Percentiles rank a stretch among this genome's conserved stretches.
phyloP scores from a whole-genome alignment of 2,329 filamentous ascomycete genomes.

The Sporothrix globosa region DNA sequence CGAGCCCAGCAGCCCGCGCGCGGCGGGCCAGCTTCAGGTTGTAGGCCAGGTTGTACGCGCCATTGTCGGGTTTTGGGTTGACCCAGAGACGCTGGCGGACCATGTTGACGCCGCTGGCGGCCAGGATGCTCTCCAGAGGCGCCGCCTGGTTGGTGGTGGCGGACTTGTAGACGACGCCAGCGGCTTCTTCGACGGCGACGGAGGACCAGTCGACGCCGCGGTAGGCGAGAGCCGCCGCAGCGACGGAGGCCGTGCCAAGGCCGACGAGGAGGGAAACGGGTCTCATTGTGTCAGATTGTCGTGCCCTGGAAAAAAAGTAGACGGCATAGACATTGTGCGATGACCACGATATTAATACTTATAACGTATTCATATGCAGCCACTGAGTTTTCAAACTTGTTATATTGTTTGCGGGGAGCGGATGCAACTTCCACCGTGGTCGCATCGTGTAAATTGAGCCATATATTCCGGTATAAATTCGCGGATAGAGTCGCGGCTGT shows the following conservation, averaged over 20 bases:
- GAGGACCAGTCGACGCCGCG: slow-evolving; percentile 74
- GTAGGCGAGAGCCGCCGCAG: slow-evolving; percentile 53
- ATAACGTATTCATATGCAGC: neutral
- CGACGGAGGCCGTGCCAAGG: neutral
- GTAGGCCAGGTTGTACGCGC: slow-evolving; percentile 67
- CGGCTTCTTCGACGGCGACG: slow-evolving; percentile 62
- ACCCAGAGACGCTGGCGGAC: slow-evolving; percentile 75
- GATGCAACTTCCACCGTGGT: neutral
- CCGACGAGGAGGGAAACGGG: neutral
- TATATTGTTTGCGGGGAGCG: neutral
- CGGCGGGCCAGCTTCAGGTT: slow-evolving; percentile 69
- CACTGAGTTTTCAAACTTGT: neutral
- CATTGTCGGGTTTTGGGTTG: slow-evolving; percentile 58
- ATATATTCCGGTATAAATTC: neutral
- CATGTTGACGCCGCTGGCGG: slow-evolving; percentile 65
- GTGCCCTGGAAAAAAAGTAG: neutral
- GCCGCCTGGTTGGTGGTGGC: slow-evolving; percentile 51
- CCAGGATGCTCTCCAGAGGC: slow-evolving; percentile 65
- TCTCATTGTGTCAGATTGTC: neutral
- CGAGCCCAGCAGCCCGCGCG: slow-evolving; percentile 64
- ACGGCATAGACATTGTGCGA: neutral
- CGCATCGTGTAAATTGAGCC: neutral
- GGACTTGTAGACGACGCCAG: slow-evolving; percentile 64
- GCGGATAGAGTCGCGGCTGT: neutral
- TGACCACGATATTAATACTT: neutral